phyloP scores from a whole-genome alignment of 805 yeast genomes.

The Ogataea nonfermentans region DNA sequence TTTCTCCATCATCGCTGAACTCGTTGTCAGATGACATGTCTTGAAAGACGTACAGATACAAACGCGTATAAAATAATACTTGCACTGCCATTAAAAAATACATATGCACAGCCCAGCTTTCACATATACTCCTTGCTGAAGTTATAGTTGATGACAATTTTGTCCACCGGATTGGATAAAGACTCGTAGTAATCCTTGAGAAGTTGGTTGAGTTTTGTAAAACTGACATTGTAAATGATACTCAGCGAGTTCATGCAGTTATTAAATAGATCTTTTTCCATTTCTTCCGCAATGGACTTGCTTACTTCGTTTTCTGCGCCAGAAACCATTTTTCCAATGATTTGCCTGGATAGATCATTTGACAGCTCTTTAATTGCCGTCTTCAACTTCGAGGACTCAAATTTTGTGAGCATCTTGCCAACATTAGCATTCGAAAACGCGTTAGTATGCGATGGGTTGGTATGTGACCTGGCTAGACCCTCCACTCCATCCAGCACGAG shows the following conservation, averaged over 20 bases:
- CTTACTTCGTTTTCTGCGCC: constrained; percentile 30
- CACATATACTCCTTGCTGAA: constrained; percentile 29
- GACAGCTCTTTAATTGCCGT: constrained; percentile 54
- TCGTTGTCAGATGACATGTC: constrained; percentile 21
- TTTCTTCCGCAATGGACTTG: constrained; percentile 32
- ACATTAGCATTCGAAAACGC: constrained; percentile 62
- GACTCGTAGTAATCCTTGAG: constrained; percentile 53
- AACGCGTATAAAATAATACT: constrained; percentile 12
- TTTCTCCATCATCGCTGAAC: constrained; percentile 28
- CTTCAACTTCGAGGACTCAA: constrained; percentile 58
- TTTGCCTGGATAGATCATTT: constrained; percentile 54
- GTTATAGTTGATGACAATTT: constrained; percentile 30
- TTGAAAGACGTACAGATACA: constrained; percentile 1
- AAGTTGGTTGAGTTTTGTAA: constrained; percentile 52
- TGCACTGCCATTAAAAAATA: too few species aligned
- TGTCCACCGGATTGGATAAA: constrained; percentile 30
- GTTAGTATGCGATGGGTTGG: constrained; percentile 56
- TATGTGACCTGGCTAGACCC: constrained; percentile 41
- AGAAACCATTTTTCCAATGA: constrained; percentile 29
- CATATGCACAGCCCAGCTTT: constrained; percentile 1
- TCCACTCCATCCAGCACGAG: constrained; percentile 66
- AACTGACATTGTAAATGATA: constrained; percentile 53
- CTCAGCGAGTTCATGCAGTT: constrained; percentile 72
- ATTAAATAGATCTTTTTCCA: constrained; percentile 54
- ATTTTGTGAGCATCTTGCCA: constrained; percentile 52